Evolutionary conservation across 192 early-diverging fungal genomes (phyloP).

Genomic region (Gigaspora rosea): DNA sequence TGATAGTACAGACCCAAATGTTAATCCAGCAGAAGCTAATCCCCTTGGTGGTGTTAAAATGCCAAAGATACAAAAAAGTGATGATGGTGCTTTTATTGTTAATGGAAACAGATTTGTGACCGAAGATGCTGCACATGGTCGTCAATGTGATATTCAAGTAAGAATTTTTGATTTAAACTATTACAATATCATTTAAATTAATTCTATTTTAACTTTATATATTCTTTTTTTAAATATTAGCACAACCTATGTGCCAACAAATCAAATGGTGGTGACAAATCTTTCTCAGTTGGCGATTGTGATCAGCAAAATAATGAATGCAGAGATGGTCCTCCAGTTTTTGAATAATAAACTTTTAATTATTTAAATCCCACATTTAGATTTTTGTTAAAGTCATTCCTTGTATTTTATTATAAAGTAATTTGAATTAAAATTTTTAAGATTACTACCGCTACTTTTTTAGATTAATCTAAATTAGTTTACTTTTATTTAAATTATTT

Average conservation of each 20-base stretch:
- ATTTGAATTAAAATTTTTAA: too few relatives aligned
- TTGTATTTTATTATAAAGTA: too few relatives aligned
- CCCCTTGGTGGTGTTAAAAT: slow-evolving; percentile 12
- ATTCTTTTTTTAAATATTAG: background rate
- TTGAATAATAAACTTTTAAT: background rate
- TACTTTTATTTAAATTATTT: too few relatives aligned
- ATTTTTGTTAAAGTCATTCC: too few relatives aligned
- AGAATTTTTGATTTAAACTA: background rate
- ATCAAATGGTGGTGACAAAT: background rate
- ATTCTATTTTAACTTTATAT: background rate
- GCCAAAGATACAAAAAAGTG: background rate
- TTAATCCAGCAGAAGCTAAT: background rate
- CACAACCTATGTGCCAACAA: slow-evolving; percentile 8
- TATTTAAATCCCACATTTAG: too few relatives aligned
- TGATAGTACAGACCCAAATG: background rate
- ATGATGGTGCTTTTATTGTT: background rate
- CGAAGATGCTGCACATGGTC: background rate
- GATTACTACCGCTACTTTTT: too few relatives aligned
- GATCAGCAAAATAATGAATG: background rate
- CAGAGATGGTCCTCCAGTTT: background rate
- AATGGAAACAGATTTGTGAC: background rate
- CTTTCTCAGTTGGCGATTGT: background rate
- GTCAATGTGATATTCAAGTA: slow-evolving; percentile 24
- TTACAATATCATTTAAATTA: background rate
- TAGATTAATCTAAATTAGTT: too few relatives aligned